Percentiles rank a stretch among this genome's conserved stretches.
Conservation (phyloP, 305 asterid genomes). For the Nicotiana rustica region DNA sequence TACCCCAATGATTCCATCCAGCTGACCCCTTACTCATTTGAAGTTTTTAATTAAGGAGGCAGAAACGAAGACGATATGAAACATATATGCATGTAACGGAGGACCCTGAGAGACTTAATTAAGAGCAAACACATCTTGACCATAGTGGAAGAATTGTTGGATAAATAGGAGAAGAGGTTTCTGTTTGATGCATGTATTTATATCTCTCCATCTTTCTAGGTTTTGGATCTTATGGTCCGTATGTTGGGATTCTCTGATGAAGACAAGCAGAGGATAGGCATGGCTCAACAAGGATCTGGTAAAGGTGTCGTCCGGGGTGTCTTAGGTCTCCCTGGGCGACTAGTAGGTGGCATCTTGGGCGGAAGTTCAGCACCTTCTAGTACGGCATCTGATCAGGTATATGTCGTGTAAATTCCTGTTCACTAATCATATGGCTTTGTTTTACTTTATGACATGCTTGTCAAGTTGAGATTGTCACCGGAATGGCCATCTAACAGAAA, state of each 20-base stretch:
- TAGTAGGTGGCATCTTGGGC: constrained; percentile 91
- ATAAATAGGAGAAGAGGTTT: background rate
- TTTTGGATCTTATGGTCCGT: constrained; percentile 92
- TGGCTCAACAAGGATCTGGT: constrained; percentile 87
- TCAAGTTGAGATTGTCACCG: constrained; percentile 8
- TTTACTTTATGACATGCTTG: background rate
- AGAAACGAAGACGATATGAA: background rate
- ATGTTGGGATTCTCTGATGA: constrained; percentile 98
- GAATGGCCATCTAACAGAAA: background rate
- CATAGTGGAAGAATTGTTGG: constrained; percentile 5
- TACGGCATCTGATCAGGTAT: constrained; percentile 84
- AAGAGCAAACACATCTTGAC: constrained; percentile 2
- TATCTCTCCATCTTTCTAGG: constrained; percentile 53
- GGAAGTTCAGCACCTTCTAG: constrained; percentile 59
- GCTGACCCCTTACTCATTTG: background rate
- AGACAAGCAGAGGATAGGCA: constrained; percentile 92
- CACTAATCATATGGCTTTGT: background rate
- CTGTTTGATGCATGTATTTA: constrained; percentile 13
- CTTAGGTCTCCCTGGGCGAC: constrained; percentile 89
- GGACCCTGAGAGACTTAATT: constrained; percentile 13
- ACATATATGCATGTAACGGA: background rate
- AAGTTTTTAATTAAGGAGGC: background rate
- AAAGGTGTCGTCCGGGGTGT: constrained; percentile 98
- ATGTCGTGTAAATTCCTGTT: constrained; percentile 31
- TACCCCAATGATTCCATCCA: constrained; percentile 4